phyloP scores from a whole-genome alignment of 2,329 filamentous ascomycete genomes.

The Aspergillus terreus region DNA sequence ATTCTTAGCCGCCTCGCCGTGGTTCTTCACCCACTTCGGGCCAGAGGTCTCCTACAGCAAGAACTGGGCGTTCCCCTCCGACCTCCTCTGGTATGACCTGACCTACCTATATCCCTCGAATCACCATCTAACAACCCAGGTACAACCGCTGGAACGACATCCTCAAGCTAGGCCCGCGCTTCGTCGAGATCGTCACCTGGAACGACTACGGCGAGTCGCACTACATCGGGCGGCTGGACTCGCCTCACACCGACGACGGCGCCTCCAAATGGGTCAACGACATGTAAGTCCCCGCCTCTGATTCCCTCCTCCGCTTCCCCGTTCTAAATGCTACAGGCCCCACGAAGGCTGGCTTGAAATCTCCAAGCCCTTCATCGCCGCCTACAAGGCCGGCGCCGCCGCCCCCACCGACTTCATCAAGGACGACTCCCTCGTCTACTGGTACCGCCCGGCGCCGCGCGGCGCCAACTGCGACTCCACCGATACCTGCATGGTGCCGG shows the following conservation, averaged over 20 bases:
- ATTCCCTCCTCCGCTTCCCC: too few relatives aligned
- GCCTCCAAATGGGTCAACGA: slow-evolving; percentile 49
- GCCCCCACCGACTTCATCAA: slow-evolving; percentile 36
- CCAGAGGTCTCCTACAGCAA: slow-evolving; percentile 45
- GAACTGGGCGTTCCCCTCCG: slow-evolving; percentile 50
- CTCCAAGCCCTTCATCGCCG: slow-evolving; percentile 52
- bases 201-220: slow-evolving; percentile 56
- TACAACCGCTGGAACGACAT: slow-evolving; percentile 42
- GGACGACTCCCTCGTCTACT: slow-evolving; percentile 52
- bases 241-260: slow-evolving; percentile 33
- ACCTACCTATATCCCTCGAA: too few relatives aligned
- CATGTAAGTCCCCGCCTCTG: slow-evolving; percentile 14
- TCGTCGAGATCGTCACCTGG: slow-evolving; percentile 48
- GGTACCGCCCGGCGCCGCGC: slow-evolving; percentile 52
- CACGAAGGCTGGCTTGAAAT: slow-evolving; percentile 55
- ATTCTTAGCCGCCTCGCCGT: slow-evolving; percentile 37
- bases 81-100: slow-evolving; percentile 35
- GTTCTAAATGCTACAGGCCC: slow-evolving; percentile 30
- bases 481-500: slow-evolving; percentile 43
- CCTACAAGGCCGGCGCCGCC: slow-evolving; percentile 49
- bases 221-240: slow-evolving; percentile 48
- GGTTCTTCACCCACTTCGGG: slow-evolving; percentile 53
- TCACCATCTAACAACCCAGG: too few relatives aligned
- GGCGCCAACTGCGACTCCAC: slow-evolving; percentile 49
- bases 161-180: slow-evolving; percentile 43